A percentile compares a stretch with the other conserved stretches of the same genome.
Evolutionary conservation across 441 rosid species (phyloP).

Genomic region (Eutrema salsugineum): DNA sequence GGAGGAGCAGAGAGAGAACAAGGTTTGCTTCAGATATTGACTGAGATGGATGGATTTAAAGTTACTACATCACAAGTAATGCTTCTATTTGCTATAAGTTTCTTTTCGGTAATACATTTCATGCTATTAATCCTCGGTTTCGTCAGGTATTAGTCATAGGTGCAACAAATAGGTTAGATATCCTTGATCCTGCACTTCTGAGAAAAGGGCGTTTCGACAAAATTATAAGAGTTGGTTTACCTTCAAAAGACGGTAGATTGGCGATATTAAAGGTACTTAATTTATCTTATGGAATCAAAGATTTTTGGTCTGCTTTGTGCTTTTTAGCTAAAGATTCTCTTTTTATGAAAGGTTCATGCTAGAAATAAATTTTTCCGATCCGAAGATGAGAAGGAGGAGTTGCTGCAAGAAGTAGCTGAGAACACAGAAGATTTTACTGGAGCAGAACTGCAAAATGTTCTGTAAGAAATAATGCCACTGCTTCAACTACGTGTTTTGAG

Average conservation of each 20-base stretch:
- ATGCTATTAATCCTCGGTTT: slow-evolving; percentile 27
- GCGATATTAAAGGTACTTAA: slow-evolving; percentile 78
- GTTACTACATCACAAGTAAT: slow-evolving; percentile 85
- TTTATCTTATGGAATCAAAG: background rate
- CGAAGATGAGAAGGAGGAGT: slow-evolving; percentile 70
- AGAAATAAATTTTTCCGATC: slow-evolving; percentile 88
- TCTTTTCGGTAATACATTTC: slow-evolving; percentile 9
- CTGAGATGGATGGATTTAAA: slow-evolving; percentile 98
- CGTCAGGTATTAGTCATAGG: slow-evolving; percentile 91
- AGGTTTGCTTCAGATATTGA: slow-evolving; percentile 95
- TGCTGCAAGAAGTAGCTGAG: slow-evolving; percentile 81
- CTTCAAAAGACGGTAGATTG: slow-evolving; percentile 90
- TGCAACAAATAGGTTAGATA: slow-evolving; percentile 96
- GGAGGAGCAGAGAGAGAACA: slow-evolving; percentile 99
- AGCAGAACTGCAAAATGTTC: slow-evolving; percentile 96
- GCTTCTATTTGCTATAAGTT: slow-evolving; percentile 19
- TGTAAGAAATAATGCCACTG: slow-evolving; percentile 39
- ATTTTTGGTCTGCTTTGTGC: slow-evolving; percentile 16
- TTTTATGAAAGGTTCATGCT: slow-evolving; percentile 75
- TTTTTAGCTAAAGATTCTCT: slow-evolving; percentile 21
- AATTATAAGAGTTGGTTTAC: slow-evolving; percentile 94
- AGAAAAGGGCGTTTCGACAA: slow-evolving; percentile 99
- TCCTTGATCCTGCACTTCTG: slow-evolving; percentile 89
- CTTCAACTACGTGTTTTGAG: background rate
- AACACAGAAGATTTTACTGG: slow-evolving; percentile 90